These are phyloP conservation scores for Xylaria bambusicola DNA, from an alignment of 495 filamentous ascomycete genomes.

Conservation along the genomic window DNA sequence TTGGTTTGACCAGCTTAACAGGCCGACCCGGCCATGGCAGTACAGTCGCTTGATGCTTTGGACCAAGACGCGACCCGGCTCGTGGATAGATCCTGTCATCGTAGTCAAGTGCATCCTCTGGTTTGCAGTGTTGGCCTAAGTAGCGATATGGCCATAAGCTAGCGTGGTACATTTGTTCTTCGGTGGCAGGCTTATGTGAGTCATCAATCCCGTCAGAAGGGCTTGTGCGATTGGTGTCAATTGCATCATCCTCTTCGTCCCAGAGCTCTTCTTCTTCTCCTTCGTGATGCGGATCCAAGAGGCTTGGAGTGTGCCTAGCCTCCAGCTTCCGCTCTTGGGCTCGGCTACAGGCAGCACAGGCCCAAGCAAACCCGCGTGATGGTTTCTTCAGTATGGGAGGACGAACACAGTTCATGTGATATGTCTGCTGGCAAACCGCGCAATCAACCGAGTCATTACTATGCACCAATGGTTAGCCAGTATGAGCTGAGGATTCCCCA, in stretches of 20 bases:
- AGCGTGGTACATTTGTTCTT: slow-evolving; percentile 87
- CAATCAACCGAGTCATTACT: slow-evolving; percentile 96
- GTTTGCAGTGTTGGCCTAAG: slow-evolving; percentile 90
- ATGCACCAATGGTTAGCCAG: slow-evolving; percentile 37
- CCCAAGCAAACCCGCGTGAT: slow-evolving; percentile 96
- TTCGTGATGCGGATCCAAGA: slow-evolving; percentile 56
- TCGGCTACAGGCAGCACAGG: slow-evolving; percentile 92
- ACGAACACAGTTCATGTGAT: slow-evolving; percentile 97
- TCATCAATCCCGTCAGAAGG: slow-evolving; percentile 57
- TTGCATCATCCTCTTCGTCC: slow-evolving; percentile 74
- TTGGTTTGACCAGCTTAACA: slow-evolving; percentile 85
- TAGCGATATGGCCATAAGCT: slow-evolving; percentile 97
- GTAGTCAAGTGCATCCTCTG: slow-evolving; percentile 95
- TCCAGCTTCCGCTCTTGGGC: slow-evolving; percentile 92
- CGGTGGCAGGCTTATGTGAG: slow-evolving; percentile 70
- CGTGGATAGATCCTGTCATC: slow-evolving; percentile 98
- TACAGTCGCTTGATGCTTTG: slow-evolving; percentile 88
- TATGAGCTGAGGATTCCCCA: slow-evolving; percentile 12
- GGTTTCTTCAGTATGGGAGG: slow-evolving; percentile 94
- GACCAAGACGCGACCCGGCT: slow-evolving; percentile 88
- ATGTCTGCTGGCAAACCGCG: slow-evolving; percentile 89
- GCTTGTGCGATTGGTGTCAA: slow-evolving; percentile 59
- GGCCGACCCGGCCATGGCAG: slow-evolving; percentile 79
- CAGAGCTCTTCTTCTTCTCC: slow-evolving; percentile 80
- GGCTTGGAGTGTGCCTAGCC: slow-evolving; percentile 78